Base-by-base conservation (phyloP, 805 yeast species). In the Candida xyloterini region DNA sequence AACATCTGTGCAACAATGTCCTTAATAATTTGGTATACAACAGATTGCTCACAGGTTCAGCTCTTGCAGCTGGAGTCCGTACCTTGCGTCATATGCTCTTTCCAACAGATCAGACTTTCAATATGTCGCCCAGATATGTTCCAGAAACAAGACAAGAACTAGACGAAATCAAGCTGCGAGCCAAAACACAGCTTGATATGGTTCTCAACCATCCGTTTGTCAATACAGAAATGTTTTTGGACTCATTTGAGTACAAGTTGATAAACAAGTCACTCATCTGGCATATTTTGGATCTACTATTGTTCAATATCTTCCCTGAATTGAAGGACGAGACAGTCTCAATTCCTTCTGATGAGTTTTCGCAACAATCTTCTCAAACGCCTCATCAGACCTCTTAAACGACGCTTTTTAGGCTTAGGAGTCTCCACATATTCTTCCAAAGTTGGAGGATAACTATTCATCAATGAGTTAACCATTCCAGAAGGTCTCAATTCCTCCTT, bases 261-360 rank as follows among this genome's bases (percentile, higher is more conserved):
- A 58, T 73, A 31, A 76, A 75, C 52, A 68, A 71, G 47, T 60
- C 69, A 14, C 50, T 76, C 36, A 42, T 71, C 5, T 66, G 68
- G 54, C 63, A 60, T 29, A 15, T 74, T 0, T 14, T 73, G 26
- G 80, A 76, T 47, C 57, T 70, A 28, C 11, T 70, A 0, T 48
- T 74, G 7, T 53, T 66, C 10, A 60, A 64, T 38, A 21, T 69
- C 15, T 59, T 68, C 33, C 74, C 75, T 1, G 75, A 71, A 28
- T 21, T 56, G 9, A 6, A 9, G 11, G 27, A 36, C 13, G 24
- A 18, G 24, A 20, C 20, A 6, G 6, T 4, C 20, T 28, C 21
- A 31, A 10, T 11, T 21, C n/a, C 32, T 27, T 15, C 36, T 23
- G 5, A 38, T 14, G 3, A 38, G 15, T 16, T 27, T 38, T 9